Percentiles rank a stretch among this genome's conserved stretches.
Evolutionary conservation across 352 stramenopile genomes (phyloP).

Genomic region (Phytopythium vexans): DNA sequence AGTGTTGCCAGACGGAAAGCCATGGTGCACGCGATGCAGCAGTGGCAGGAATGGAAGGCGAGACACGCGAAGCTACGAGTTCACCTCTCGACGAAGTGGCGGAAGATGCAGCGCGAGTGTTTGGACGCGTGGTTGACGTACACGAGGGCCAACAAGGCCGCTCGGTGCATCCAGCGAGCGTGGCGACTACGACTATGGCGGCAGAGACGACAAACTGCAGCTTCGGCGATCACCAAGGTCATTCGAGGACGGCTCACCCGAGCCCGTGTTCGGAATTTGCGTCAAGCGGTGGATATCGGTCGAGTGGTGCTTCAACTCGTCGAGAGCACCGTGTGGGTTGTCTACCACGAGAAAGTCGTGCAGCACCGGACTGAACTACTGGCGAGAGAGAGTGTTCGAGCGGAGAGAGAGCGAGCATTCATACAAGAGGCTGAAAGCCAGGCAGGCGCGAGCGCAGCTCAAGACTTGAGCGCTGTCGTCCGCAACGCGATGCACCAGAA

Average conservation of each 20-base stretch:
- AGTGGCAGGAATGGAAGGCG: conserved; percentile 7
- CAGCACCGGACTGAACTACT: background rate
- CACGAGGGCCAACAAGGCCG: background rate
- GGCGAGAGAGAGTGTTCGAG: background rate
- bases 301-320: background rate
- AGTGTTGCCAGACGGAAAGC: conserved; percentile 3
- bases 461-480: conserved; percentile 2
- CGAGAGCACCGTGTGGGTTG: background rate
- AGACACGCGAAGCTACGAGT: conserved; percentile 3
- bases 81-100: conserved; percentile 1
- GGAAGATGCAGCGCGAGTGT: conserved; percentile 2
- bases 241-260: background rate
- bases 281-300: background rate
- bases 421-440: background rate
- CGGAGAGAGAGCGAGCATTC: background rate
- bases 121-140: background rate
- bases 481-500: conserved; percentile 4
- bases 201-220: background rate
- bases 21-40: conserved; percentile 1
- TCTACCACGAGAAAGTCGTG: background rate
- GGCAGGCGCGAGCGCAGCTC: background rate
- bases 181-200: background rate
- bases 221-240: background rate
- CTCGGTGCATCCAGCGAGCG: background rate
- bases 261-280: background rate